These are phyloP conservation scores for Coccomyxa sp. DNA, from an alignment of 139 green algal species.

Conservation along the genomic window DNA sequence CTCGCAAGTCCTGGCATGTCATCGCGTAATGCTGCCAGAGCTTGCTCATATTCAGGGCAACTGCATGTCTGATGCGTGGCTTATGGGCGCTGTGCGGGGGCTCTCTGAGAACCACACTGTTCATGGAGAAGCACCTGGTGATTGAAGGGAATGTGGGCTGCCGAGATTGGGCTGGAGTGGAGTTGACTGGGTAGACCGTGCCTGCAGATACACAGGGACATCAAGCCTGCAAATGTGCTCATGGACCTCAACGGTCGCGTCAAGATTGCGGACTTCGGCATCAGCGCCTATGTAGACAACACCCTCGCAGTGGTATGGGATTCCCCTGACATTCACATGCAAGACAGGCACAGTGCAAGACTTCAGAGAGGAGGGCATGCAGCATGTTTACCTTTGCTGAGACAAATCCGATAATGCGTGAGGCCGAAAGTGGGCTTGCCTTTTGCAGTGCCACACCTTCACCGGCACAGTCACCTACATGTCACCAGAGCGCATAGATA, in stretches of 20 bases:
- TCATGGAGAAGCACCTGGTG: not conserved
- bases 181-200: not conserved
- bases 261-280: slow-evolving; percentile 97
- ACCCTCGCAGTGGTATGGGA: slow-evolving; percentile 59
- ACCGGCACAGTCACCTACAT: slow-evolving; percentile 97
- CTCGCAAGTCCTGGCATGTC: too few species aligned
- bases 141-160: not conserved
- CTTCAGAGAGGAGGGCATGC: too few species aligned
- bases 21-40: too few species aligned
- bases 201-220: slow-evolving; percentile 83
- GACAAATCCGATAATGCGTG: too few species aligned
- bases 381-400: too few species aligned
- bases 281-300: slow-evolving; percentile 77
- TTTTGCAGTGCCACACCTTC: slow-evolving; percentile 78
- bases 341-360: too few species aligned
- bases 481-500: slow-evolving; percentile 91
- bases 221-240: slow-evolving; percentile 94
- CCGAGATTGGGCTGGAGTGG: not conserved
- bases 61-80: not conserved
- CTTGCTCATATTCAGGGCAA: not conserved
- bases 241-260: slow-evolving; percentile 68
- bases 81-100: not conserved
- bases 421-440: too few species aligned
- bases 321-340: not conserved
- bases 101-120: not conserved